Evolutionary conservation across 345 rosid genomes (phyloP).

Genomic region (Populus ilicifolia): DNA sequence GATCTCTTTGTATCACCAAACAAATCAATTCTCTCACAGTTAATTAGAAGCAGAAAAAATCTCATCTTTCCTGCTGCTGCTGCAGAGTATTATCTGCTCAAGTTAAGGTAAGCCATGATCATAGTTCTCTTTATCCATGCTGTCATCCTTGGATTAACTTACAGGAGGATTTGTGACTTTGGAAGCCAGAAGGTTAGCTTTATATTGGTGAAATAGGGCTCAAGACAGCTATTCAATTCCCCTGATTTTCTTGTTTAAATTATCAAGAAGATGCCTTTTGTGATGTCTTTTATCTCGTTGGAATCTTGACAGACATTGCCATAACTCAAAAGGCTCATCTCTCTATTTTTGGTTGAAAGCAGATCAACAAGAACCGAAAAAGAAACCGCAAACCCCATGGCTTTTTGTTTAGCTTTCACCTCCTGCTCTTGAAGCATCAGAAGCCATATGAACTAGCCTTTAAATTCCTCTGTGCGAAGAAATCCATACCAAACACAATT

Average conservation of each 20-base stretch:
- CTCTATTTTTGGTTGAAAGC: slow-evolving; percentile 15
- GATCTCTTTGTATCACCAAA: not conserved
- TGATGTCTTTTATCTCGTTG: slow-evolving; percentile 20
- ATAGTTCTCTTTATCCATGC: not conserved
- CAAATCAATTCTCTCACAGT: not conserved
- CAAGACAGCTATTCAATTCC: not conserved
- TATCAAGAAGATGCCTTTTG: slow-evolving; percentile 19
- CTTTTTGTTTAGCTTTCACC: not conserved
- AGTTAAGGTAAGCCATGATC: not conserved
- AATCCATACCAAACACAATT: not conserved
- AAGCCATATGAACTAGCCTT: slow-evolving; percentile 5
- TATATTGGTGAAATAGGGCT: too few species aligned
- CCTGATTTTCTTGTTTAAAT: not conserved
- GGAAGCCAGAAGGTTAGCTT: not conserved
- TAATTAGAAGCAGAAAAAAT: not conserved
- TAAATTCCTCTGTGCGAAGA: not conserved
- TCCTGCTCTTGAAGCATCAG: not conserved
- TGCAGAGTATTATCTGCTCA: not conserved
- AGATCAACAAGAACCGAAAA: slow-evolving; percentile 19
- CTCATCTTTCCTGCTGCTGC: slow-evolving; percentile 1
- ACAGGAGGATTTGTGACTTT: not conserved
- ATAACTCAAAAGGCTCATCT: slow-evolving; percentile 3
- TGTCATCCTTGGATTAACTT: not conserved
- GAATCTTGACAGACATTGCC: slow-evolving; percentile 27
- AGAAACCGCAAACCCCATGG: slow-evolving; percentile 10